Percentiles rank a stretch among this genome's conserved stretches.
These are phyloP conservation scores for Claviceps lovelessii DNA, from an alignment of 2,329 filamentous ascomycete genomes.

Conservation along the genomic window DNA sequence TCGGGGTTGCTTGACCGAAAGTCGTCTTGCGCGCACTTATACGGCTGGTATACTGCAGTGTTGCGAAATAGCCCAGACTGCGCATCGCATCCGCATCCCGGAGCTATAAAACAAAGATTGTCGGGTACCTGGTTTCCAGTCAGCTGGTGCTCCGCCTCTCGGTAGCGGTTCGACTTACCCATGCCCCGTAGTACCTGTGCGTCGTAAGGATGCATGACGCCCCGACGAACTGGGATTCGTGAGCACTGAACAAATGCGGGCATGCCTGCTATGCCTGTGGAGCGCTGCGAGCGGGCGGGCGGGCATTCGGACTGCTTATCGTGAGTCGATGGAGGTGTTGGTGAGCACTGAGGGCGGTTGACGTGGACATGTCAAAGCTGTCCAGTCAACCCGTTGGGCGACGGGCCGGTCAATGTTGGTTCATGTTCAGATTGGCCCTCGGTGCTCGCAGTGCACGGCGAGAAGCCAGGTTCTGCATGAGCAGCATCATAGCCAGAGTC, in stretches of 20 bases:
- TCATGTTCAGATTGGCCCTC: neutral
- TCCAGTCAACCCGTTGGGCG: neutral
- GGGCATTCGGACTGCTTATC: neutral
- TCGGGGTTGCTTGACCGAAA: neutral
- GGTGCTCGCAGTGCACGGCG: neutral
- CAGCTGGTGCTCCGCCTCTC: neutral
- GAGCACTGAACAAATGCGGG: neutral
- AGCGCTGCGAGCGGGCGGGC: neutral
- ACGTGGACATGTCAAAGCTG: neutral
- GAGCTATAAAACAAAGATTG: neutral
- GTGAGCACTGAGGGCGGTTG: neutral
- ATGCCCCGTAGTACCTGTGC: neutral
- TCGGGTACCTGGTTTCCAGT: neutral
- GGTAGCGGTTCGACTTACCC: neutral
- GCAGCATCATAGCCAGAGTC: neutral
- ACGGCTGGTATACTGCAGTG: neutral
- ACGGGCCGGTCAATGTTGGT: neutral
- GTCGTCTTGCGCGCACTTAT: neutral
- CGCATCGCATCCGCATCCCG: neutral
- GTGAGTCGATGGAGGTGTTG: no score
- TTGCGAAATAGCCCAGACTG: neutral
- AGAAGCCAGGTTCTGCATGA: neutral
- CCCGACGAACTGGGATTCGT: neutral
- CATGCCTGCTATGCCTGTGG: neutral
- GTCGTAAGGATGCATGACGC: neutral